Conservation (phyloP, 495 filamentous ascomycete genomes). For the Platismatia glauca region DNA sequence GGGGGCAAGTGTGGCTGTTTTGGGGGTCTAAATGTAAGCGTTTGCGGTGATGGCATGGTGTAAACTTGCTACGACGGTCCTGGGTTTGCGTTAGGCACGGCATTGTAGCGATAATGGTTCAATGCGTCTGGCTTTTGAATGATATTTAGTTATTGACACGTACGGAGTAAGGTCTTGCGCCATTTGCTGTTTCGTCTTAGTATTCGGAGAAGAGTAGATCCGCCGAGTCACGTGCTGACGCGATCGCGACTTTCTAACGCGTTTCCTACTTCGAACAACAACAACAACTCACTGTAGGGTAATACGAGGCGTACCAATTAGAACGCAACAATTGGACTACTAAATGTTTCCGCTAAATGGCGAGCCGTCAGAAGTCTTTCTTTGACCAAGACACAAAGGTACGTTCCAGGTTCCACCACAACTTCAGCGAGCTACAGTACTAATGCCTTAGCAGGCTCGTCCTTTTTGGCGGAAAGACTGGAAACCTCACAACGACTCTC, state of each 20-base stretch:
- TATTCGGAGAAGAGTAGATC: neutral
- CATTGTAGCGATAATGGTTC: no score
- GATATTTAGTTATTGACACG: no score
- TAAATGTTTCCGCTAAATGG: slow-evolving; percentile 23
- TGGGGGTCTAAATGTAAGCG: neutral
- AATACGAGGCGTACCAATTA: slow-evolving; percentile 10
- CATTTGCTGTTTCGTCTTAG: no score
- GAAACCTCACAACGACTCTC: slow-evolving; percentile 6
- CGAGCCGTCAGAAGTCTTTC: slow-evolving; percentile 38
- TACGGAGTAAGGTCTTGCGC: no score
- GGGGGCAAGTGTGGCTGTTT: neutral
- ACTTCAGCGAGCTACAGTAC: neutral
- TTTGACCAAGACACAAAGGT: slow-evolving; percentile 32
- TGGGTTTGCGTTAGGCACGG: no score
- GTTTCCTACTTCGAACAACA: slow-evolving; percentile 4
- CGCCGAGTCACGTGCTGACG: neutral
- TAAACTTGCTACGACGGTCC: no score
- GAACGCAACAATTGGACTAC: neutral
- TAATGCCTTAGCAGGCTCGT: slow-evolving; percentile 11
- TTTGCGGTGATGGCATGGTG: neutral
- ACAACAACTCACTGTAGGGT: slow-evolving; percentile 17
- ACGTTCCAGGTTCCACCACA: neutral
- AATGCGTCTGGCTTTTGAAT: no score
- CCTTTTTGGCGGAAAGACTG: slow-evolving; percentile 15
- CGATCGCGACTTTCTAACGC: slow-evolving; percentile 1